Evolutionary conservation across 495 filamentous ascomycete genomes (phyloP).

Genomic region (Amorphotheca resinae): DNA sequence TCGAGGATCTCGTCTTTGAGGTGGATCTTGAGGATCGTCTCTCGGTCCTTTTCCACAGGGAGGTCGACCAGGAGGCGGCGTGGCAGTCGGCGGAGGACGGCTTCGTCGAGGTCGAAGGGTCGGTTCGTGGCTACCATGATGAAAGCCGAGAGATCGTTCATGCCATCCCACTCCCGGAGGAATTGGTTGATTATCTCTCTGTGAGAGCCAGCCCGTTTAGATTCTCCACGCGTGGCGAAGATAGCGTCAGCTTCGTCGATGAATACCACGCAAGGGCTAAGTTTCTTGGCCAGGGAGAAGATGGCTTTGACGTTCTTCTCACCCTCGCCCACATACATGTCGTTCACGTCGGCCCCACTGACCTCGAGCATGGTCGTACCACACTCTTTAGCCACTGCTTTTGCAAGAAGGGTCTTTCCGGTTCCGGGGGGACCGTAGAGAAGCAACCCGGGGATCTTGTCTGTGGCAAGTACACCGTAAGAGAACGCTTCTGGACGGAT

Average conservation of each 20-base stretch:
- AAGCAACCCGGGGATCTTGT: constrained; percentile 79
- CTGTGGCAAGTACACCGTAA: constrained; percentile 86
- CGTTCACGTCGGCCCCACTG: constrained; percentile 59
- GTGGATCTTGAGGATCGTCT: constrained; percentile 73
- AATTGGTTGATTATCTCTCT: constrained; percentile 97
- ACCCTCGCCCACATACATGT: constrained; percentile 92
- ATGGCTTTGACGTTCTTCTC: constrained; percentile 96
- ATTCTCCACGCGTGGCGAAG: constrained; percentile 57
- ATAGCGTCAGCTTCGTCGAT: constrained; percentile 95
- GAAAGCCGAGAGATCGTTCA: constrained; percentile 76
- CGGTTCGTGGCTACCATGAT: constrained; percentile 99
- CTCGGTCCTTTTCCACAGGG: constrained; percentile 63
- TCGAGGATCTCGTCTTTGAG: constrained; percentile 66
- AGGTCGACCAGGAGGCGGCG: constrained; percentile 79
- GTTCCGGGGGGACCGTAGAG: constrained; percentile 94
- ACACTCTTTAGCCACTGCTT: constrained; percentile 90
- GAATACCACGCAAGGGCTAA: constrained; percentile 89
- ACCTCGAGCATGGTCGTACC: constrained; percentile 65
- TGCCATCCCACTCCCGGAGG: constrained; percentile 93
- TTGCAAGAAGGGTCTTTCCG: constrained; percentile 89
- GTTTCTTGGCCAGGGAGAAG: constrained; percentile 81
- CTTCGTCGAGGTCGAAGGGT: constrained; percentile 91
- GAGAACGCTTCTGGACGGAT: constrained; percentile 87
- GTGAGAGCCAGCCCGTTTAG: constrained; percentile 42
- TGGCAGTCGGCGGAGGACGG: constrained; percentile 75